These are phyloP conservation scores for Pezicula neosporulosa DNA, from an alignment of 2,329 filamentous ascomycete genomes.

Conservation along the genomic window DNA sequence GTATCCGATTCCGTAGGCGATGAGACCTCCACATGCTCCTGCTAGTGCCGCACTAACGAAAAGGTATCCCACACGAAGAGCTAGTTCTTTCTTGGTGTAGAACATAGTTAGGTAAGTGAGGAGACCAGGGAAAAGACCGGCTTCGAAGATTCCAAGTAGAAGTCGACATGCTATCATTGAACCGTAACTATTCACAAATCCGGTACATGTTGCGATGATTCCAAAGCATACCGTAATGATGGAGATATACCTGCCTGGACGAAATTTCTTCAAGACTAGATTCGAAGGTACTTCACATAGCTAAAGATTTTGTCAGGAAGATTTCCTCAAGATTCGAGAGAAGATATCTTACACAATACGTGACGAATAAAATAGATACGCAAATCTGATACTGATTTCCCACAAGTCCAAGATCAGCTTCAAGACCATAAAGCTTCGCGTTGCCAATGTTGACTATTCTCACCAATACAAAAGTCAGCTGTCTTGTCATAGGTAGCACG, in stretches of 20 bases:
- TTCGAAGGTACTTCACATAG: slow-evolving; percentile 43
- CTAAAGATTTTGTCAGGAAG: slow-evolving; percentile 16
- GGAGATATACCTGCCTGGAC: slow-evolving; percentile 40
- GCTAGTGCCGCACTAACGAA: slow-evolving; percentile 59
- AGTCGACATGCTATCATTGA: slow-evolving; percentile 52
- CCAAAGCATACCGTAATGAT: slow-evolving; percentile 47
- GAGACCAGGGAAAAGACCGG: slow-evolving; percentile 55
- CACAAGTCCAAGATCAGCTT: slow-evolving; percentile 50
- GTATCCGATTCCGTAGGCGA: slow-evolving; percentile 62
- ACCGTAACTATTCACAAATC: slow-evolving; percentile 48
- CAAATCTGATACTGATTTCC: slow-evolving; percentile 53
- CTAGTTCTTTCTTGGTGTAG: slow-evolving; percentile 59
- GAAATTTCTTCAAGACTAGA: slow-evolving; percentile 42
- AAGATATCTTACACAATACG: slow-evolving; percentile 40
- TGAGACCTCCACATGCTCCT: slow-evolving; percentile 60
- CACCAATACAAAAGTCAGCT: not conserved
- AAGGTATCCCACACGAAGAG: slow-evolving; percentile 59
- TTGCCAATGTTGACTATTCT: slow-evolving; percentile 56
- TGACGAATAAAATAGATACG: slow-evolving; percentile 48
- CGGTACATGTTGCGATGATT: slow-evolving; percentile 50
- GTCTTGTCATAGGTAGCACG: too few species aligned
- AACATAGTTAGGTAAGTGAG: slow-evolving; percentile 60
- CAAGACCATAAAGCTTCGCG: slow-evolving; percentile 53
- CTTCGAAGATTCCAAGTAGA: slow-evolving; percentile 54
- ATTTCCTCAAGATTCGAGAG: not conserved